These are phyloP conservation scores for Cordyceps militaris DNA, from an alignment of 2,329 filamentous ascomycete genomes.

Conservation along the genomic window DNA sequence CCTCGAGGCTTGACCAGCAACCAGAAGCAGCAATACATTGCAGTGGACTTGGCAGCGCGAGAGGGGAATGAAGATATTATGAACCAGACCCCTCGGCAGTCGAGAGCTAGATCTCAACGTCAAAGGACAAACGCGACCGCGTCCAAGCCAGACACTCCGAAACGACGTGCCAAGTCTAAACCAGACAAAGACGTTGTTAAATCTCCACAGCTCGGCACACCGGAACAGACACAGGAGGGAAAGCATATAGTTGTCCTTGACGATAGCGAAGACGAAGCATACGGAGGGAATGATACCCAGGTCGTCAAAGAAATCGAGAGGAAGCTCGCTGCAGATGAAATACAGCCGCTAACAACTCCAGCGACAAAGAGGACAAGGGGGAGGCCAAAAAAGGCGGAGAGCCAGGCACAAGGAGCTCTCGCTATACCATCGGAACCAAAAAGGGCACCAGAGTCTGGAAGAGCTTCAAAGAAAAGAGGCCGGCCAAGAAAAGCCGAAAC, in stretches of 20 bases:
- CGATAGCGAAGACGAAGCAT: background rate
- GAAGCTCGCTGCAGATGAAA: background rate
- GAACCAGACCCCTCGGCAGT: background rate
- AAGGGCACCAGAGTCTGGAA: background rate
- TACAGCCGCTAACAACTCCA: background rate
- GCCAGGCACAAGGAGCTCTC: constrained; percentile 15
- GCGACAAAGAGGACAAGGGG: constrained; percentile 16
- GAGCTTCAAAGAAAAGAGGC: constrained; percentile 31
- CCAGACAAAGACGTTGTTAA: background rate
- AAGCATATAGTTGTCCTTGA: background rate
- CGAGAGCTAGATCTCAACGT: background rate
- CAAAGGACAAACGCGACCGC: background rate
- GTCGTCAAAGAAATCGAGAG: background rate
- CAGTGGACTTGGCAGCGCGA: constrained; percentile 17
- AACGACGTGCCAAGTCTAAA: background rate
- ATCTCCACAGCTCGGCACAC: background rate
- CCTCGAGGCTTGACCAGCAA: constrained; percentile 29
- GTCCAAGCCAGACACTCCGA: background rate
- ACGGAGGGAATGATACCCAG: background rate
- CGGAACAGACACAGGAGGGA: background rate
- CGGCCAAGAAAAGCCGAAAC: constrained; percentile 34
- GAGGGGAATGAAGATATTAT: background rate
- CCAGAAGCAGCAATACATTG: constrained; percentile 31
- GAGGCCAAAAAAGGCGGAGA: constrained; percentile 13
- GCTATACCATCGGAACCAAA: constrained; percentile 15